Base-by-base conservation (phyloP, 805 yeast genomes). In the Candida palmyrensis region DNA sequence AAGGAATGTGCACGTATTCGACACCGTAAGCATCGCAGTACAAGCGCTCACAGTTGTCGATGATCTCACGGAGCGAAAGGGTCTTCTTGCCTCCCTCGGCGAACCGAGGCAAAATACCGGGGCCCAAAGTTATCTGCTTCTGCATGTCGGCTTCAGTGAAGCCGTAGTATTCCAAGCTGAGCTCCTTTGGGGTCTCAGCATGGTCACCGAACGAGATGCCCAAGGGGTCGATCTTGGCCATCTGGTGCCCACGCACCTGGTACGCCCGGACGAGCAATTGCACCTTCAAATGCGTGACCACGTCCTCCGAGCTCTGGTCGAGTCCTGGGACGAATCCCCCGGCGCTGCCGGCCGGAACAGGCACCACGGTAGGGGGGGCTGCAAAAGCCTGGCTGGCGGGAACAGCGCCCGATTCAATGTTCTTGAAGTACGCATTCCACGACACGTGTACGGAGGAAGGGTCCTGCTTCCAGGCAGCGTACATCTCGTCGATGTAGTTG, bases 241-340 rank as follows among this genome's bases (percentile, higher is more conserved):
- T 86, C 61, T 81, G 83, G 62, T 92, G 99, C 47, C 98, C 99
- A 64, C 97, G 80, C 33, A 92, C 98, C 70, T 92, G 98, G 67
- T 89, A 92, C 19, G 98, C 98, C 62, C 99, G 84, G 43, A 94
- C 97, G 50, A 92, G 73, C 49, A 92, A 76, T 72, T 92, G 99
- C 12, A 88, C 94, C 62, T 92, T 92, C 71, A 92, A 76, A 60
- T 92, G 97, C 42, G 85, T 73, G 43, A 83, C 73, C 28, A 89
- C 86, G 44, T 80, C 86, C 51, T 78, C 76, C 43, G 67, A 59
- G 39, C 58, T 59, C 19, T 68, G 71, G 27, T 50, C 51, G 31
- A 73, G 71, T 18, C 74, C 75, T 20, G 79, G 84, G 30, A 77
- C 66, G 43, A 75, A 69, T 2, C 59, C 57, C 29, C 79, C 75